Percentiles rank a stretch among this genome's conserved stretches.
phyloP scores from a whole-genome alignment of 495 filamentous ascomycete genomes.

The Penicillium coprophilum region DNA sequence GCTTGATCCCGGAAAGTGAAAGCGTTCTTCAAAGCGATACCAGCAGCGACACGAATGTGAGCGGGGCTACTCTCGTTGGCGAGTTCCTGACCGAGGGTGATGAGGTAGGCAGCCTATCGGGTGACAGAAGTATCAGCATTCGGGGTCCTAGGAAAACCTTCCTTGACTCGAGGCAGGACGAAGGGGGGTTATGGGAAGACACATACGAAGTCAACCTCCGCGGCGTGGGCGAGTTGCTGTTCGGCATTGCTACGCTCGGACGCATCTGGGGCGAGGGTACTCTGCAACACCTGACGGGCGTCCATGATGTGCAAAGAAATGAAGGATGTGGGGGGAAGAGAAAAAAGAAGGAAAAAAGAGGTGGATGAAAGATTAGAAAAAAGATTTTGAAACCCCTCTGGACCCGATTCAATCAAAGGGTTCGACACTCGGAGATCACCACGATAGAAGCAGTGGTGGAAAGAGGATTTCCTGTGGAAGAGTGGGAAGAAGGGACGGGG shows the following conservation, averaged over 20 bases:
- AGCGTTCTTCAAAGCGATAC: slow-evolving; percentile 95
- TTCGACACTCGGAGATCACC: slow-evolving; percentile 21
- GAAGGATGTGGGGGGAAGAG: slow-evolving; percentile 32
- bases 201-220: slow-evolving; percentile 92
- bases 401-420: slow-evolving; percentile 14
- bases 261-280: slow-evolving; percentile 90
- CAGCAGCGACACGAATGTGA: slow-evolving; percentile 86
- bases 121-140: slow-evolving; percentile 15
- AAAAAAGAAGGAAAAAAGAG: slow-evolving; percentile 33
- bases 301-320: slow-evolving; percentile 57
- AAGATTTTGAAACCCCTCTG: slow-evolving; percentile 17
- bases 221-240: slow-evolving; percentile 88
- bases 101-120: slow-evolving; percentile 78
- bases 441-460: slow-evolving; percentile 26
- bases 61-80: slow-evolving; percentile 83
- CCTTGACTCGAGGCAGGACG: not conserved
- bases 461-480: slow-evolving; percentile 24
- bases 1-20: slow-evolving; percentile 88
- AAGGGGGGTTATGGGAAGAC: slow-evolving; percentile 12
- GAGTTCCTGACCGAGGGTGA: slow-evolving; percentile 85
- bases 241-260: slow-evolving; percentile 85
- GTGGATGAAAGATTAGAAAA: slow-evolving; percentile 10
- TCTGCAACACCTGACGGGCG: slow-evolving; percentile 81
- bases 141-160: not conserved
- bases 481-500: slow-evolving; percentile 33